A percentile compares a stretch with the other conserved stretches of the same genome.
Conservation (phyloP, 495 filamentous ascomycete genomes). For the Thermothielavioides terrestris region DNA sequence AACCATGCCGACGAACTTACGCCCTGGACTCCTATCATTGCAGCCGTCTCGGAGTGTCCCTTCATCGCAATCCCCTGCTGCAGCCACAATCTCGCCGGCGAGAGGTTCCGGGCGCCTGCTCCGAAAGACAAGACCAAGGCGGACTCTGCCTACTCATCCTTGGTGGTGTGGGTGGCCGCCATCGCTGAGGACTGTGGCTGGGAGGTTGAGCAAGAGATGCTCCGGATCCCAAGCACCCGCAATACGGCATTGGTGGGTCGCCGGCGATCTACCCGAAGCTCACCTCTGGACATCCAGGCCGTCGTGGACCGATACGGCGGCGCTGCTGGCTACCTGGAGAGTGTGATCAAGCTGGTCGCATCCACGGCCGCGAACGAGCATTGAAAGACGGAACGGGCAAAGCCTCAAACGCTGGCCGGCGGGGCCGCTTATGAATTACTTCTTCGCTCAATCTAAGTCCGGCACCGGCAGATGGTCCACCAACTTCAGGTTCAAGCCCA, state of each 20-base stretch:
- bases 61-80: slow-evolving; percentile 95
- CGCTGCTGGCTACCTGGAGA: slow-evolving; percentile 46
- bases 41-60: slow-evolving; percentile 60
- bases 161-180: slow-evolving; percentile 59
- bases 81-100: slow-evolving; percentile 75
- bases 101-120: slow-evolving; percentile 59
- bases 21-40: slow-evolving; percentile 87
- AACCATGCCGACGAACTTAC: slow-evolving; percentile 97
- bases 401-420: neutral
- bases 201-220: slow-evolving; percentile 64
- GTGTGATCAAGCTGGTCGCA: slow-evolving; percentile 42
- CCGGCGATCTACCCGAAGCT: slow-evolving; percentile 15
- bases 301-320: slow-evolving; percentile 46
- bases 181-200: slow-evolving; percentile 66
- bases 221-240: slow-evolving; percentile 83
- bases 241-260: slow-evolving; percentile 74
- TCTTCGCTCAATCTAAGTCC: slow-evolving; percentile 33
- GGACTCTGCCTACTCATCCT: slow-evolving; percentile 58
- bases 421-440: neutral
- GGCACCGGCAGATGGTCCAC: slow-evolving; percentile 77
- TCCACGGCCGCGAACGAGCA: slow-evolving; percentile 28
- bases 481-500: slow-evolving; percentile 69
- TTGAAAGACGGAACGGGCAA: slow-evolving; percentile 2
- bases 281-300: slow-evolving; percentile 25
- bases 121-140: slow-evolving; percentile 44